Conservation (phyloP, 306 rosid genomes). For the Potentilla sterilis region DNA sequence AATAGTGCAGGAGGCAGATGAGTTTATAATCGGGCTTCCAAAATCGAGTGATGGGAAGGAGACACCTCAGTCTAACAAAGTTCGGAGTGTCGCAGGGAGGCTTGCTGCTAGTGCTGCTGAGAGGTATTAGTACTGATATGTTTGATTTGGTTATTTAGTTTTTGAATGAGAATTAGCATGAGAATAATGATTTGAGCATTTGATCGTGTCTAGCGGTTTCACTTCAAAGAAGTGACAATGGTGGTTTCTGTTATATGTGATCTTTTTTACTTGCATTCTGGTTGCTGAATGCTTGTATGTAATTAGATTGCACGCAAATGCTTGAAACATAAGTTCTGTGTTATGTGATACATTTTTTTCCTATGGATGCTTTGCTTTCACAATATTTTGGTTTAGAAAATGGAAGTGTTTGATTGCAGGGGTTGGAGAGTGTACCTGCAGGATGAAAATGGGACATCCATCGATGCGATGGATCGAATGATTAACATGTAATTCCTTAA, state of each 20-base stretch:
- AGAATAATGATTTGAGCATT: not conserved
- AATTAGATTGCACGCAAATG: not conserved
- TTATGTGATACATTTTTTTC: not conserved
- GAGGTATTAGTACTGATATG: slow-evolving; percentile 34
- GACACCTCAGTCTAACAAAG: slow-evolving; percentile 81
- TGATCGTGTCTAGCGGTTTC: not conserved
- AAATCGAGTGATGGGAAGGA: slow-evolving; percentile 74
- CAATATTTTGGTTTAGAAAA: no score
- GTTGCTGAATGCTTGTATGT: not conserved
- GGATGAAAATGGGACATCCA: slow-evolving; percentile 89
- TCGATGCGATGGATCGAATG: slow-evolving; percentile 65
- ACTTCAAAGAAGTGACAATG: not conserved
- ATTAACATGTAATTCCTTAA: slow-evolving; percentile 50
- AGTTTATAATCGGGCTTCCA: slow-evolving; percentile 87
- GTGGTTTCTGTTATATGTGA: not conserved
- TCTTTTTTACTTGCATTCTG: not conserved
- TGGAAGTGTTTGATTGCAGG: slow-evolving; percentile 41
- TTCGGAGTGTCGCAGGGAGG: slow-evolving; percentile 78
- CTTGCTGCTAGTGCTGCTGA: slow-evolving; percentile 78
- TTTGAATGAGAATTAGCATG: not conserved
- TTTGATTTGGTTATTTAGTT: not conserved
- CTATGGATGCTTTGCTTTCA: not conserved
- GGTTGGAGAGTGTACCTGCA: slow-evolving; percentile 92
- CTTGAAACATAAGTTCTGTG: not conserved
- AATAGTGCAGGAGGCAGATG: slow-evolving; percentile 74